Percentiles rank a stretch among this genome's conserved stretches.
Evolutionary conservation across 78 protist species (phyloP).

Genomic region (Dictyostelium firmibasis): DNA sequence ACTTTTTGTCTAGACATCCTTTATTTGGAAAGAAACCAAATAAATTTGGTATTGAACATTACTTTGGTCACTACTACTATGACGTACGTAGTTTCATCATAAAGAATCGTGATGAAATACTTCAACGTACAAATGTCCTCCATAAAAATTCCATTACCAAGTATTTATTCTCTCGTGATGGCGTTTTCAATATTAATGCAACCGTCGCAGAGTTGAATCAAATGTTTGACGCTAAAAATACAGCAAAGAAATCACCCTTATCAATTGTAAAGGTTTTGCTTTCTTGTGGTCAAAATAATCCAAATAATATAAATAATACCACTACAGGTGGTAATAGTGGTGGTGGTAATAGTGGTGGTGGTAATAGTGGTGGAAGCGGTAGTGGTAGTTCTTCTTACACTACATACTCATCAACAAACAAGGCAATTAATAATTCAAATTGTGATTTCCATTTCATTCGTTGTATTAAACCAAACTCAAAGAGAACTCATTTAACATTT

Average conservation of each 20-base stretch:
- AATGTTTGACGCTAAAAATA: neutral
- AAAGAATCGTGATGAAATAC: constrained; percentile 51
- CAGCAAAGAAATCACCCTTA: constrained; percentile 31
- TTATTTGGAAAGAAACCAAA: neutral
- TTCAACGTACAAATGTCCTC: neutral
- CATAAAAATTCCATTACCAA: constrained; percentile 22
- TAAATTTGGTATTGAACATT: constrained; percentile 57
- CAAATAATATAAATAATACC: neutral
- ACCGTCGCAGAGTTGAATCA: neutral
- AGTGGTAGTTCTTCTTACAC: neutral
- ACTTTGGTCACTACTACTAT: constrained; percentile 30
- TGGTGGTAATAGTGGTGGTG: no score
- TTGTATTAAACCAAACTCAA: constrained; percentile 92
- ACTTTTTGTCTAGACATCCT: constrained; percentile 18
- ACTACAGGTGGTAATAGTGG: no score
- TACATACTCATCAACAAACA: neutral
- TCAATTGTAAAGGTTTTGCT: constrained; percentile 43
- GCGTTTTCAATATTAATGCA: neutral
- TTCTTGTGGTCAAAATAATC: constrained; percentile 41
- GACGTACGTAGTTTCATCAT: constrained; percentile 39
- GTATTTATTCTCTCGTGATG: neutral
- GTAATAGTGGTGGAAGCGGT: neutral
- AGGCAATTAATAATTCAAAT: neutral
- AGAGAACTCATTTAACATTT: constrained; percentile 27
- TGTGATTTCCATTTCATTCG: constrained; percentile 89